A percentile compares a stretch with the other conserved stretches of the same genome.
Evolutionary conservation across 148 eudicot genomes (phyloP).

Genomic region (Rhododendron mucronatum): DNA sequence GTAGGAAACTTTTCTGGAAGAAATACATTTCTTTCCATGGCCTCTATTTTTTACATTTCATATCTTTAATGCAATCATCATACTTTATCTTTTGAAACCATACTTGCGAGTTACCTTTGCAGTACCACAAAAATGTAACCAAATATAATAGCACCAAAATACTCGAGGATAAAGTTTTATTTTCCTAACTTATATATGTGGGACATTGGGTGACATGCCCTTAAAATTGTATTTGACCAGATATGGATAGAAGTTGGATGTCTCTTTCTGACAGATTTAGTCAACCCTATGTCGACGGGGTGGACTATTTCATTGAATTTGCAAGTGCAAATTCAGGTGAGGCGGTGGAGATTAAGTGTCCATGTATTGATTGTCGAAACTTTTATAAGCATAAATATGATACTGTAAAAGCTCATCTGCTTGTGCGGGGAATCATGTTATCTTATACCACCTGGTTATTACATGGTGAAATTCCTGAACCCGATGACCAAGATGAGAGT

Average conservation of each 20-base stretch:
- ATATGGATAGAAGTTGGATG: neutral
- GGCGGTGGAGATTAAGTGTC: neutral
- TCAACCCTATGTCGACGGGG: neutral
- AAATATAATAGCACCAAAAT: neutral
- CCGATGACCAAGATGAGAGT: neutral
- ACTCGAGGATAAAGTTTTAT: neutral
- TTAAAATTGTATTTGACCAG: neutral
- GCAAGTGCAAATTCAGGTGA: neutral
- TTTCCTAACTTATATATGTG: no score
- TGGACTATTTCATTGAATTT: neutral
- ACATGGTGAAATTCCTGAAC: neutral
- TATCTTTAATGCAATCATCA: no score
- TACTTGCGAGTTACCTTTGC: neutral
- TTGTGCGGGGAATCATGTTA: neutral
- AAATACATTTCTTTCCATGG: no score
- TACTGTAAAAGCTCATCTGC: neutral
- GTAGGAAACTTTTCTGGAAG: no score
- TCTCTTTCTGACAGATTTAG: neutral
- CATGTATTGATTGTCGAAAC: neutral
- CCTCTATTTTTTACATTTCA: no score
- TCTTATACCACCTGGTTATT: neutral
- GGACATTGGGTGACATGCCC: neutral
- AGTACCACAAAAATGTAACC: no score
- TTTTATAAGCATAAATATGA: neutral
- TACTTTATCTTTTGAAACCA: neutral